A percentile compares a stretch with the other conserved stretches of the same genome.
Evolutionary conservation across 371 early-diverging fungal genomes (phyloP).

Genomic region (Coemansia linderi): DNA sequence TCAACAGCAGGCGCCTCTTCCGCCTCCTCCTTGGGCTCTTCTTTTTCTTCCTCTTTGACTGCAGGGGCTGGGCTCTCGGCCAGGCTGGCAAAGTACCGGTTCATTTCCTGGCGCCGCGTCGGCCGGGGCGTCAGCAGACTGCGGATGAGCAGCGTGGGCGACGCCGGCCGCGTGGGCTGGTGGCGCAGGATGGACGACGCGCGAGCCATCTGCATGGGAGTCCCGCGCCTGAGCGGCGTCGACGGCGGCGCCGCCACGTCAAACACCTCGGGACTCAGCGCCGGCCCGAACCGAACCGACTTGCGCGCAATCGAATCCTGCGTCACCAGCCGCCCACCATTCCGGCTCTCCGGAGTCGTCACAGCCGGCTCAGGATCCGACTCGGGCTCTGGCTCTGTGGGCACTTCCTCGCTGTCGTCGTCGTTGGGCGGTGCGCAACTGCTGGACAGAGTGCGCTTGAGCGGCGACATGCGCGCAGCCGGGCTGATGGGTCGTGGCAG

Average conservation of each 20-base stretch:
- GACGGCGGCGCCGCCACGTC: conserved; percentile 56
- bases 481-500: conserved; percentile 11
- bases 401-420: conserved; percentile 25
- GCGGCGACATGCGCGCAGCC: conserved; percentile 18
- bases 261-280: conserved; percentile 60
- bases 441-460: conserved; percentile 36
- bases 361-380: conserved; percentile 12
- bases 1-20: conserved; percentile 5
- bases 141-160: conserved; percentile 1
- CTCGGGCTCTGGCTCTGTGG: conserved; percentile 43
- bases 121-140: conserved; percentile 17
- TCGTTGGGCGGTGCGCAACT: background rate
- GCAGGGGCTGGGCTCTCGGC: background rate
- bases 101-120: conserved; percentile 8
- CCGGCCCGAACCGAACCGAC: conserved; percentile 59
- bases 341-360: background rate
- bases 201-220: conserved; percentile 39
- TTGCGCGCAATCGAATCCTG: conserved; percentile 38
- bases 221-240: conserved; percentile 59
- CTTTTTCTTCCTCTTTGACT: background rate
- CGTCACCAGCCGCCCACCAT: background rate
- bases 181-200: conserved; percentile 26
- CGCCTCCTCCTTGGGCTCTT: background rate
- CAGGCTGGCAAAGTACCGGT: conserved; percentile 17
- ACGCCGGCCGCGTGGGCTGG: conserved; percentile 2